Evolutionary conservation across 768 basidiomycete species (phyloP).

Genomic region (Cystobasidium ongulense): DNA sequence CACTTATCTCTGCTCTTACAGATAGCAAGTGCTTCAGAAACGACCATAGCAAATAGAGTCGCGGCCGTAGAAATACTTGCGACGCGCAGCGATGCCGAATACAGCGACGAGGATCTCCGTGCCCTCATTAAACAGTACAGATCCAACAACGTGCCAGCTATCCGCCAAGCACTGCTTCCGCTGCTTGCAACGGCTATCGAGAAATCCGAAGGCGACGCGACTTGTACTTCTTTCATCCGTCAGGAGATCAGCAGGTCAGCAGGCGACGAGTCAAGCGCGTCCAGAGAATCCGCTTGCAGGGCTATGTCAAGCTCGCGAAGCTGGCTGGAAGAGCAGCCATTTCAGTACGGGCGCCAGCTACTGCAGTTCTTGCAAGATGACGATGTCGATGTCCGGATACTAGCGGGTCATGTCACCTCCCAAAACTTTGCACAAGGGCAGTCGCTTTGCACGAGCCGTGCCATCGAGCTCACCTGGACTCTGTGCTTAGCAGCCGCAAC

Average conservation of each 20-base stretch:
- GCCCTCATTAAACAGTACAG: background rate
- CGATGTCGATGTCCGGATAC: conserved; percentile 6
- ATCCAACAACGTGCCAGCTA: background rate
- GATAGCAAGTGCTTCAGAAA: background rate
- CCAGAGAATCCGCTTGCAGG: background rate
- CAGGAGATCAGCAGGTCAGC: background rate
- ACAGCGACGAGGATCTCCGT: background rate
- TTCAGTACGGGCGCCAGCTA: background rate
- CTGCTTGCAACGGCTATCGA: background rate
- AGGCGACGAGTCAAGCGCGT: background rate
- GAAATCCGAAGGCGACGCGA: background rate
- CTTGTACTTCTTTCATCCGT: background rate
- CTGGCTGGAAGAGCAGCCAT: background rate
- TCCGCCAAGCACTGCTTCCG: background rate
- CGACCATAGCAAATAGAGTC: background rate
- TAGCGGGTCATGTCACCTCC: background rate
- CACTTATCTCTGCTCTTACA: background rate
- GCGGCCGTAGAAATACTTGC: background rate
- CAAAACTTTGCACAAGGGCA: background rate
- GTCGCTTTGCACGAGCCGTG: background rate
- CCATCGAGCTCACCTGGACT: background rate
- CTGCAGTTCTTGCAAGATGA: conserved; percentile 30
- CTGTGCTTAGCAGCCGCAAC: background rate
- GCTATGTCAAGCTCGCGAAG: background rate
- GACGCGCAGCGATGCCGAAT: background rate